Percentiles rank a stretch among this genome's conserved stretches.
These are phyloP conservation scores for Russula vinacea DNA, from an alignment of 768 basidiomycete species.

Conservation along the genomic window DNA sequence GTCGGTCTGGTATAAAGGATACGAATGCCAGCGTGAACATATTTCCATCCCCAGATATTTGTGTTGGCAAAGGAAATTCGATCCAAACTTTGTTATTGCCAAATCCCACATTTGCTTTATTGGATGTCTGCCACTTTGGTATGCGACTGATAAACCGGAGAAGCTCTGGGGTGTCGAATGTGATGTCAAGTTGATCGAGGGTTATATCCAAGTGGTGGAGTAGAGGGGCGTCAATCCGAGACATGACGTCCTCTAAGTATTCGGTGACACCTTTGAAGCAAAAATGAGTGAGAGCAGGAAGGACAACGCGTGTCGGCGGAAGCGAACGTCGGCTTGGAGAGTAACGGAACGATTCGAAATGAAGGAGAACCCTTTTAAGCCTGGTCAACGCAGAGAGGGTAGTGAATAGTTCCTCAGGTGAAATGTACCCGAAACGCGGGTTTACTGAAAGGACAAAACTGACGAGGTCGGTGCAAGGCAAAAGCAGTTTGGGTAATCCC, in stretches of 20 bases:
- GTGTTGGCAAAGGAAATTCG: neutral
- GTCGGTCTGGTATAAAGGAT: neutral
- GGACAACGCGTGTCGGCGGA: neutral
- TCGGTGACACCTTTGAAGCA: neutral
- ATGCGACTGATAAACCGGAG: neutral
- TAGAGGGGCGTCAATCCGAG: neutral
- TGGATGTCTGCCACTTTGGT: neutral
- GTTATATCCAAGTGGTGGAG: neutral
- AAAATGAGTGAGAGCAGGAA: neutral
- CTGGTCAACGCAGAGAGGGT: neutral
- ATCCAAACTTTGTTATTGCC: neutral
- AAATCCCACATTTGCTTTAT: neutral
- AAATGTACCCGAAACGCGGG: neutral
- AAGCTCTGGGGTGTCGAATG: neutral
- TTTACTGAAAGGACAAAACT: no score
- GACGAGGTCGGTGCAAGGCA: slow-evolving; percentile 5
- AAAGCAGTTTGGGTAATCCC: neutral
- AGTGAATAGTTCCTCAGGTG: neutral
- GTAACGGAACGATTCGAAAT: neutral
- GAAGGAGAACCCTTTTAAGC: neutral
- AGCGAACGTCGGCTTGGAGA: neutral
- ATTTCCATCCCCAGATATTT: neutral
- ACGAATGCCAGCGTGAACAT: neutral
- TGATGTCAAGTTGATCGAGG: neutral
- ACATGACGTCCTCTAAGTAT: neutral